Conservation (phyloP, 108 stramenopile genomes). For the Fistulifera pelliculosa region DNA sequence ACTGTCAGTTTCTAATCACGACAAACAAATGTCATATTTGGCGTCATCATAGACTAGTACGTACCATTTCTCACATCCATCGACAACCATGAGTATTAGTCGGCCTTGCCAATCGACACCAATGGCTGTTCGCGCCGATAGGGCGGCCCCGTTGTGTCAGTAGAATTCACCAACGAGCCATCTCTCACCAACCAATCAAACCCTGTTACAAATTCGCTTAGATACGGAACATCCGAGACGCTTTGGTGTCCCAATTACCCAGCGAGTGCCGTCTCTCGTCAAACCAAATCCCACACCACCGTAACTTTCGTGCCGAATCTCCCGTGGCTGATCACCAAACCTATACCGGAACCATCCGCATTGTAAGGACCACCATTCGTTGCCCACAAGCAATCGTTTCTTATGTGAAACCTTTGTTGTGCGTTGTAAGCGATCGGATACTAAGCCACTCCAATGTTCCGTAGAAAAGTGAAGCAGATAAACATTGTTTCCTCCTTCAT, state of each 20-base stretch:
- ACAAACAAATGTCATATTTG: neutral
- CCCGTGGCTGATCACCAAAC: constrained; percentile 13
- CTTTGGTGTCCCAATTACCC: neutral
- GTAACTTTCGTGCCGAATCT: neutral
- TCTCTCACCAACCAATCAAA: constrained; percentile 36
- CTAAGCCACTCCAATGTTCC: no score
- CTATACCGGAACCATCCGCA: constrained; percentile 18
- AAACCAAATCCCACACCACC: constrained; percentile 6
- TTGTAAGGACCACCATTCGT: constrained; percentile 37
- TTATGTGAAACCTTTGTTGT: neutral
- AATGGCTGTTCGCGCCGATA: constrained; percentile 35
- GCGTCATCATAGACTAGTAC: constrained; percentile 4
- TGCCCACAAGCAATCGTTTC: constrained; percentile 6
- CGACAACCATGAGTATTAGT: constrained; percentile 23
- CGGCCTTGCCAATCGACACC: constrained; percentile 18
- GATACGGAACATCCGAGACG: neutral
- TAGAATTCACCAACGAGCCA: constrained; percentile 8
- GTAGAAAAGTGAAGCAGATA: no score
- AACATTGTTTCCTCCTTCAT: no score
- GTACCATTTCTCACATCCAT: constrained; percentile 44
- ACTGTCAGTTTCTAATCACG: neutral
- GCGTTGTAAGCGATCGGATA: no score
- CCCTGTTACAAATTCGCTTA: constrained; percentile 28
- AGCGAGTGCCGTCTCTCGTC: neutral
- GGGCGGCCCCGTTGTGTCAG: neutral